A percentile compares a stretch with the other conserved stretches of the same genome.
Evolutionary conservation across 345 rosid genomes (phyloP).

Genomic region (Pistacia atlantica): DNA sequence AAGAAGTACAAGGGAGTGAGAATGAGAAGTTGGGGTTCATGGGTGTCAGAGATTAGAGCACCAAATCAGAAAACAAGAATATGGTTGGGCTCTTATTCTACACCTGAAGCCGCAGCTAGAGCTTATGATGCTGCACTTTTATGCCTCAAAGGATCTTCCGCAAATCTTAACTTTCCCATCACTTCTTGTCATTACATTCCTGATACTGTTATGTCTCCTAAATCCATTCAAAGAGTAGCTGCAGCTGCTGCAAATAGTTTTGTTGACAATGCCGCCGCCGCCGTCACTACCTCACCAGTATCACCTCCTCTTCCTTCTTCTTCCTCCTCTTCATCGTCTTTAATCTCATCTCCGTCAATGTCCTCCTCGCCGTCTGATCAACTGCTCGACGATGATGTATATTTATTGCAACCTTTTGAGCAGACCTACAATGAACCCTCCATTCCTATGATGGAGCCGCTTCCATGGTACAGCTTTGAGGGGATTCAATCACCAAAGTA

Average conservation of each 20-base stretch:
- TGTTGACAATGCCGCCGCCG: conserved; percentile 9
- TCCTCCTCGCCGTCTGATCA: conserved; percentile 47
- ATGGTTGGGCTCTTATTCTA: conserved; percentile 97
- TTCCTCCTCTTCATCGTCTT: conserved; percentile 31
- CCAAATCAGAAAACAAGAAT: conserved; percentile 95
- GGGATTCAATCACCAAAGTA: conserved; percentile 51
- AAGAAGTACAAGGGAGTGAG: conserved; percentile 93
- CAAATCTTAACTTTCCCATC: conserved; percentile 79
- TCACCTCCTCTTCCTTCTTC: conserved; percentile 27
- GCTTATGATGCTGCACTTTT: conserved; percentile 97
- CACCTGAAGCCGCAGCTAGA: conserved; percentile 93
- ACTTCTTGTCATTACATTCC: conserved; percentile 41
- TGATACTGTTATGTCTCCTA: conserved; percentile 68
- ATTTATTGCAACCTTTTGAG: conserved; percentile 41
- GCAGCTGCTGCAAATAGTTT: conserved; percentile 67
- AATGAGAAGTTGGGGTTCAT: conserved; percentile 99
- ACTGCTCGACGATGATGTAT: conserved; percentile 41
- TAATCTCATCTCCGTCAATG: conserved; percentile 40
- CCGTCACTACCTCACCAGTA: conserved; percentile 15
- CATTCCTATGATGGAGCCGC: conserved; percentile 39
- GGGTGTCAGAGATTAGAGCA: conserved; percentile 97
- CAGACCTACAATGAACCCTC: conserved; percentile 23
- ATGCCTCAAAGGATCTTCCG: conserved; percentile 86
- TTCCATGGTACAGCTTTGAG: conserved; percentile 48
- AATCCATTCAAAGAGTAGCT: conserved; percentile 83